phyloP scores from a whole-genome alignment of 768 basidiomycete species.

The Punctularia strigosozonata region DNA sequence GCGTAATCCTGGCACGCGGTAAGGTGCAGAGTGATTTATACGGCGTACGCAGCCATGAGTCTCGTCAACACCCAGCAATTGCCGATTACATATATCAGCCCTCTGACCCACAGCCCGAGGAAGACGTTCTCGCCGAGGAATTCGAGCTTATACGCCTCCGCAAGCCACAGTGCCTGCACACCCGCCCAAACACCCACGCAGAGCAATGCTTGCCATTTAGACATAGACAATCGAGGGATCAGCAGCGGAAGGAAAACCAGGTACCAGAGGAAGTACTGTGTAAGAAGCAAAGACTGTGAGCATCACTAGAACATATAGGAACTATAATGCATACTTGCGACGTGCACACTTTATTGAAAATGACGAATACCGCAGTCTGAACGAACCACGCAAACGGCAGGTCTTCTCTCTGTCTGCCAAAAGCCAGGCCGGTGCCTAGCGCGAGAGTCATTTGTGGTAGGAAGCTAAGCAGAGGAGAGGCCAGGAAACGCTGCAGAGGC shows the following conservation, averaged over 20 bases:
- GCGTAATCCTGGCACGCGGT: constrained; percentile 7
- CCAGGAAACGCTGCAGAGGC: constrained; percentile 28
- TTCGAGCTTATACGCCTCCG: constrained; percentile 85
- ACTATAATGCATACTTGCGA: constrained; percentile 55
- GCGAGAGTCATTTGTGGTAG: constrained; percentile 72
- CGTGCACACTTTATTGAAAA: constrained; percentile 98
- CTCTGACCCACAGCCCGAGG: constrained; percentile 64
- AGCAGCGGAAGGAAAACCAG: constrained; percentile 79
- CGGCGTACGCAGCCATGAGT: constrained; percentile 40
- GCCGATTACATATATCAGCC: constrained; percentile 60
- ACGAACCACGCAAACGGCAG: constrained; percentile 83
- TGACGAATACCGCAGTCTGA: constrained; percentile 84
- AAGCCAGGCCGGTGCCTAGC: constrained; percentile 59
- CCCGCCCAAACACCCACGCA: constrained; percentile 57
- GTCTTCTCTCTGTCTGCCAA: constrained; percentile 45
- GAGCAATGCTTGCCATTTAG: constrained; percentile 23
- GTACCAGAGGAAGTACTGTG: constrained; percentile 96
- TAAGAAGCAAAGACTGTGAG: not conserved
- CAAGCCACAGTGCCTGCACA: constrained; percentile 80
- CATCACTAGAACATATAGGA: not conserved
- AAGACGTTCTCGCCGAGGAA: constrained; percentile 73
- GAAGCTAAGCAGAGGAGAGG: constrained; percentile 75
- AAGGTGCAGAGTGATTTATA: not conserved
- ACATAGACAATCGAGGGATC: constrained; percentile 51
- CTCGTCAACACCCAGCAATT: constrained; percentile 73